Conservation (phyloP, 305 asterid species). For the Rubia tinctorum region DNA sequence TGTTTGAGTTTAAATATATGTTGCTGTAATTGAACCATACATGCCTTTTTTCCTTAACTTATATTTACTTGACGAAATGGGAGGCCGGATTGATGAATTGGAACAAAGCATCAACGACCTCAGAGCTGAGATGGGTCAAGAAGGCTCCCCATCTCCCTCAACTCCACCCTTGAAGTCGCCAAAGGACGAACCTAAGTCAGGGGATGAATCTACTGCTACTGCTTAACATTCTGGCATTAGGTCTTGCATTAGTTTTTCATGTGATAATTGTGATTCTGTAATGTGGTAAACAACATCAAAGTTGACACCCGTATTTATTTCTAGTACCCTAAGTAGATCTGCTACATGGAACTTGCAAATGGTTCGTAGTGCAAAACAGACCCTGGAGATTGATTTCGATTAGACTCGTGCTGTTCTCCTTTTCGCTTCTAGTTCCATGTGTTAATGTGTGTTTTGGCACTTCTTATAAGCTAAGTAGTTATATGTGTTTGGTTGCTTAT, state of each 20-base stretch:
- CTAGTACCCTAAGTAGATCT: neutral
- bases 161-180: slow-evolving; percentile 31
- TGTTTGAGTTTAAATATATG: neutral
- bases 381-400: neutral
- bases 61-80: slow-evolving; percentile 87
- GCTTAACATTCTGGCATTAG: slow-evolving; percentile 8
- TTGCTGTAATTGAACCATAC: neutral
- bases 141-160: slow-evolving; percentile 72
- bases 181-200: slow-evolving; percentile 55
- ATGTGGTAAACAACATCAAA: slow-evolving; percentile 6
- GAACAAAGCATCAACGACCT: slow-evolving; percentile 94
- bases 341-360: slow-evolving; percentile 2
- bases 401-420: neutral
- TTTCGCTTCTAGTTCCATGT: neutral
- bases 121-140: slow-evolving; percentile 88
- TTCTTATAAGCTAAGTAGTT: too few relatives aligned
- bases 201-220: slow-evolving; percentile 49
- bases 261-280: slow-evolving; percentile 3
- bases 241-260: slow-evolving; percentile 11
- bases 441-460: too few relatives aligned
- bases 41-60: slow-evolving; percentile 39
- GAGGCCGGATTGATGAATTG: slow-evolving; percentile 79
- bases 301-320: neutral
- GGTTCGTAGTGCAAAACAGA: neutral
- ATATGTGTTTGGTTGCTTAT: too few relatives aligned